Evolutionary conservation across 2,329 filamentous ascomycete species (phyloP).

Genomic region (Berkeleyomyces rouxiae): DNA sequence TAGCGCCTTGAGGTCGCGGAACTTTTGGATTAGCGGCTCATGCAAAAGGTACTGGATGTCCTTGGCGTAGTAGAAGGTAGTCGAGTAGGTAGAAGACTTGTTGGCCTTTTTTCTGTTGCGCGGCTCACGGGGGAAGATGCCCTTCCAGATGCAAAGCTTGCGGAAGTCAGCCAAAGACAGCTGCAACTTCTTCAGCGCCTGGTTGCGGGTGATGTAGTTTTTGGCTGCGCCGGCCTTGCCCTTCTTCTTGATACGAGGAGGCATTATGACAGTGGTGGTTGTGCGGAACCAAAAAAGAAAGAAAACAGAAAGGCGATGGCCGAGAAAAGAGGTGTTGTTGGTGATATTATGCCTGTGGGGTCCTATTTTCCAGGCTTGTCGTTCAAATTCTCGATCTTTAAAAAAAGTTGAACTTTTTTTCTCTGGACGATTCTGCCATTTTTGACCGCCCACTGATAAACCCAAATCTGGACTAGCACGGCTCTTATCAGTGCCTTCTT

Average conservation of each 20-base stretch:
- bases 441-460: conserved; percentile 13
- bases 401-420: conserved; percentile 20
- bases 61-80: conserved; percentile 83
- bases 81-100: conserved; percentile 76
- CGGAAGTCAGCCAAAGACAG: conserved; percentile 94
- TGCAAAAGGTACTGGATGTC: conserved; percentile 97
- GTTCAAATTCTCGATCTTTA: conserved; percentile 13
- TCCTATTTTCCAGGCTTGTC: conserved; percentile 13
- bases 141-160: conserved; percentile 98
- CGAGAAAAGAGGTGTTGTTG: conserved; percentile 1
- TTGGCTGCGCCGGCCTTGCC: conserved; percentile 83
- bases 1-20: conserved; percentile 90
- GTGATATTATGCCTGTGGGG: conserved; percentile 7
- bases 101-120: conserved; percentile 93
- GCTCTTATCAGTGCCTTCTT: conserved; percentile 6
- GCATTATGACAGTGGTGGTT: conserved; percentile 32
- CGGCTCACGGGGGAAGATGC: conserved; percentile 94
- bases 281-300: not conserved
- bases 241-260: conserved; percentile 68
- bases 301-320: conserved; percentile 7
- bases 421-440: conserved; percentile 13
- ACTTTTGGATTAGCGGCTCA: conserved; percentile 84
- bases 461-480: conserved; percentile 4
- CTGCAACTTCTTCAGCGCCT: conserved; percentile 94
- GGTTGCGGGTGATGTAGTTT: conserved; percentile 95